These are phyloP conservation scores for Mycena capillaripes DNA, from an alignment of 768 basidiomycete species.

Conservation along the genomic window DNA sequence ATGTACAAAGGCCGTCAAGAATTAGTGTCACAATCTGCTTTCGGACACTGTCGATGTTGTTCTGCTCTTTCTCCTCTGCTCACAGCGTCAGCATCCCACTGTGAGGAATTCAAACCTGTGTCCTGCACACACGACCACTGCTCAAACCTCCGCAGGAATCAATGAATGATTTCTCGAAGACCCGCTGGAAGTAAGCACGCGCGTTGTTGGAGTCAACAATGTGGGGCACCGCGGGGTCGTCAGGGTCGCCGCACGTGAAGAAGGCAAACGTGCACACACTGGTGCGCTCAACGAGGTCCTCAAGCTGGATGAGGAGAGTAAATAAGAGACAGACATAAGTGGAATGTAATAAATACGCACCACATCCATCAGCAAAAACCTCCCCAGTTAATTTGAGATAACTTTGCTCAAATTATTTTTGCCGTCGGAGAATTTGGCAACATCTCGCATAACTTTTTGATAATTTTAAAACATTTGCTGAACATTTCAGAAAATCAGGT, in stretches of 20 bases:
- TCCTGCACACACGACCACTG: not conserved
- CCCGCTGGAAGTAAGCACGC: not conserved
- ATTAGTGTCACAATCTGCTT: not conserved
- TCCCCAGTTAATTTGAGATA: too few relatives aligned
- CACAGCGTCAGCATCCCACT: not conserved
- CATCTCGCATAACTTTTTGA: too few relatives aligned
- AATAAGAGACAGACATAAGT: too few relatives aligned
- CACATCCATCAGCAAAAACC: too few relatives aligned
- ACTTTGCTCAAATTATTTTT: too few relatives aligned
- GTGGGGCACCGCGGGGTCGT: not conserved
- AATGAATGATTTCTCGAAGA: not conserved
- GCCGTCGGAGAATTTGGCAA: too few relatives aligned
- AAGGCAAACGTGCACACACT: not conserved
- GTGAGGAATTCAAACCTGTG: not conserved
- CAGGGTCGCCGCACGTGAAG: not conserved
- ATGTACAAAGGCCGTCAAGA: not conserved
- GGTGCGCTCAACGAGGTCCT: not conserved
- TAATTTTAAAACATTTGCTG: too few relatives aligned
- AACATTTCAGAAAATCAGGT: too few relatives aligned
- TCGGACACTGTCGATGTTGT: not conserved
- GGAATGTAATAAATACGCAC: too few relatives aligned
- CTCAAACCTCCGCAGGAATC: constrained; percentile 1
- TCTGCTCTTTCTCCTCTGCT: not conserved
- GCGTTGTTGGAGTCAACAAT: not conserved
- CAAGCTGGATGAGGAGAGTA: not conserved